phyloP scores from a whole-genome alignment of 2,329 filamentous ascomycete genomes.

The Penicillium sp. region DNA sequence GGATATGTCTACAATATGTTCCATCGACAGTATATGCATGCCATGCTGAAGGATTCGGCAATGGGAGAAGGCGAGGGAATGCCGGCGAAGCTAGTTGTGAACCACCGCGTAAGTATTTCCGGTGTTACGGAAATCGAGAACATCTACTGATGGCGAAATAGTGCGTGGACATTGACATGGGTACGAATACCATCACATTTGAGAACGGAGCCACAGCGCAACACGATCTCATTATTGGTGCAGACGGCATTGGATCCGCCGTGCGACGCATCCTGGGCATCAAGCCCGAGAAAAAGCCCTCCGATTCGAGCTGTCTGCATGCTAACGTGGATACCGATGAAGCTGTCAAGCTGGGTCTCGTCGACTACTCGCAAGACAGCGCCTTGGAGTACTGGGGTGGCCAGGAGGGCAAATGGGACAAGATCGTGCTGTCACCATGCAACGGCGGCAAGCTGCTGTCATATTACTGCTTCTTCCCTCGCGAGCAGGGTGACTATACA shows the following conservation, averaged over 20 bases:
- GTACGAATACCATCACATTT: conserved; percentile 52
- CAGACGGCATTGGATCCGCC: conserved; percentile 66
- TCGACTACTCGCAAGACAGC: conserved; percentile 60
- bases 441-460: conserved; percentile 64
- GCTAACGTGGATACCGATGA: conserved; percentile 62
- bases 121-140: not conserved
- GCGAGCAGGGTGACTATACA: conserved; percentile 58
- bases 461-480: conserved; percentile 69
- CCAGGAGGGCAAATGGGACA: conserved; percentile 59
- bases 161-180: conserved; percentile 54
- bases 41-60: conserved; percentile 63
- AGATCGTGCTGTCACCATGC: conserved; percentile 69
- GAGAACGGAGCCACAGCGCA: conserved; percentile 49
- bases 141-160: conserved; percentile 14
- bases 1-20: conserved; percentile 69
- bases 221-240: conserved; percentile 63
- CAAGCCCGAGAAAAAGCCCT: conserved; percentile 56
- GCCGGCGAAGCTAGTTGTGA: conserved; percentile 55
- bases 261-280: conserved; percentile 65
- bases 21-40: conserved; percentile 66
- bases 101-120: conserved; percentile 47
- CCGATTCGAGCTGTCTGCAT: conserved; percentile 62
- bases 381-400: conserved; percentile 72
- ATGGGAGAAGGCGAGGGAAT: conserved; percentile 54
- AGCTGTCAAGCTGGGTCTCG: conserved; percentile 58